Evolutionary conservation across 179 eudicot genomes (phyloP), one percentile per base, ranked within the genome.

Genomic region (Corrigiola litoralis): DNA sequence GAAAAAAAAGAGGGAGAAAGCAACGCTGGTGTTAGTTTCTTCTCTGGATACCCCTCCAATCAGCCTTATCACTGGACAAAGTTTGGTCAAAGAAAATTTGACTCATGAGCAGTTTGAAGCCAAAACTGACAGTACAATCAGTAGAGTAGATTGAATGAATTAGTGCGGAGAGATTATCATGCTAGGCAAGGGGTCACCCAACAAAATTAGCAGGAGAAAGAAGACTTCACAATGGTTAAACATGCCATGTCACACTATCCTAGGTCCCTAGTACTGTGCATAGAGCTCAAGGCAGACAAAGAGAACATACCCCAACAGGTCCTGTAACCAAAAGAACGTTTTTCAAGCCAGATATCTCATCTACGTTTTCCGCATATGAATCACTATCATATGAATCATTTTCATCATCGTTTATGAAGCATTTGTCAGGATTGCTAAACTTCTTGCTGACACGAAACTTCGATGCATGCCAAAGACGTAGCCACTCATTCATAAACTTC

Each of bases 311-410:
- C 97, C 99, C 99, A 82, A 94, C 95, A 58, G 99, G 96, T 66
- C 99, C 99, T 10, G 84, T 83, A 46, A 94, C 82, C 66, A 94
- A 74, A 51, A 94, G 95, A 78, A 90, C 97, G 74, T 94, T 94
- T 79, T 90, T 85, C 76, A 91, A 66, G 58, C 66, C 67, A 67
- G 73, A 63, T 70, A 67, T 82, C 69, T 73, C 92, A 67, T 73
- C 76, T 20, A 33, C 58, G 68, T 72, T 63, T 56, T 86, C 86
- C 29, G 69, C 64, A 67, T 84, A 85, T 67, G 77, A 72, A 65
- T 80, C 89, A 70, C 82, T 80, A 66, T 68, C 75, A 66, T 65
- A 78, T 59, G 78, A 72, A 54, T 68, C 73, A 71, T 55, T 63
- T 41, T 72, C 79, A 68, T 29, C 75, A 38, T 83, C 85, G 55